Evolutionary conservation across 1,139 yeast genomes (phyloP).

Genomic region (Pichia sp.): DNA sequence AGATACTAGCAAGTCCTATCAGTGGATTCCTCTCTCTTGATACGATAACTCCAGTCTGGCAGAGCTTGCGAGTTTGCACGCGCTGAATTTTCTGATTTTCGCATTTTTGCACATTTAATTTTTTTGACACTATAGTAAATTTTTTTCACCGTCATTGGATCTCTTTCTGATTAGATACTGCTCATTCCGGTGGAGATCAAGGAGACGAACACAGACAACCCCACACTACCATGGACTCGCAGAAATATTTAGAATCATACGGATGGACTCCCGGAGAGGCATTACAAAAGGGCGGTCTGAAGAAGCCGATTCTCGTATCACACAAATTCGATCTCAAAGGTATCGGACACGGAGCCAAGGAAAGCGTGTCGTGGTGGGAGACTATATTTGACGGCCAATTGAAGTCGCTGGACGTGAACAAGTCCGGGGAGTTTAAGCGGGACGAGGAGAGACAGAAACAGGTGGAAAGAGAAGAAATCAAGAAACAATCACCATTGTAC

Average conservation of each 20-base stretch:
- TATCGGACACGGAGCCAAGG: slow-evolving; percentile 67
- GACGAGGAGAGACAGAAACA: background rate
- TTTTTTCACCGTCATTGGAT: too few relatives aligned
- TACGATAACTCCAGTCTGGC: too few relatives aligned
- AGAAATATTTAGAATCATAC: slow-evolving; percentile 64
- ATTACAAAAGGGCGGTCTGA: slow-evolving; percentile 71
- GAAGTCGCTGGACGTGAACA: slow-evolving; percentile 66
- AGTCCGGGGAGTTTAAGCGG: slow-evolving; percentile 22
- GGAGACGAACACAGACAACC: too few relatives aligned
- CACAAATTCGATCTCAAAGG: slow-evolving; percentile 93
- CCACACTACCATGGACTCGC: slow-evolving; percentile 64
- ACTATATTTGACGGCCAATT: slow-evolving; percentile 90
- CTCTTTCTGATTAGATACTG: too few relatives aligned
- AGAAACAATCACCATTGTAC: slow-evolving; percentile 50
- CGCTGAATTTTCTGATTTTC: slow-evolving; percentile 1
- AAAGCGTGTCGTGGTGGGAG: slow-evolving; percentile 97
- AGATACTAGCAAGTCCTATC: too few relatives aligned
- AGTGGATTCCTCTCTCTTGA: background rate
- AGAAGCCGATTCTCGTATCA: slow-evolving; percentile 82
- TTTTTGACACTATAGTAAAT: background rate
- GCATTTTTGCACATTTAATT: background rate
- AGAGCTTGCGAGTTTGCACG: too few relatives aligned
- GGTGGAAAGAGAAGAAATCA: slow-evolving; percentile 35
- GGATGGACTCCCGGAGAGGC: slow-evolving; percentile 97
- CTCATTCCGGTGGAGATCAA: too few relatives aligned